Conservation (phyloP, 1,284 basidiomycete species). For the Xerocomus amazonicus region DNA sequence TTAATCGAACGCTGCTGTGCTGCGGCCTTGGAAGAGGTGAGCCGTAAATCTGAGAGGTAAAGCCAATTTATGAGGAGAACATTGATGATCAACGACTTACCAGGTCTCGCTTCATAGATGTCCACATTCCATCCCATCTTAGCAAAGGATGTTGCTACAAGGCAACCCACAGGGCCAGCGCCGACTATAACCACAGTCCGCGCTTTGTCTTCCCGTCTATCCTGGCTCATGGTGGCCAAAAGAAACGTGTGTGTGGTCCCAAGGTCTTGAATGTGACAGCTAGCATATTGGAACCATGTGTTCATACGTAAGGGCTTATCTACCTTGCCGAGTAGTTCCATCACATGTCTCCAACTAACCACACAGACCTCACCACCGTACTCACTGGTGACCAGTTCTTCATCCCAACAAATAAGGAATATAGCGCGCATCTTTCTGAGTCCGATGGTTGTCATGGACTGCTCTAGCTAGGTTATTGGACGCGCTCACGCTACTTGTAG, state of each 20-base stretch:
- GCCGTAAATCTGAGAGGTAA: conserved; percentile 57
- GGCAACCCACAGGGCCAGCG: conserved; percentile 93
- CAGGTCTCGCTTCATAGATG: conserved; percentile 85
- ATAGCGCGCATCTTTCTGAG: conserved; percentile 46
- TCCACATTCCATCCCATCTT: conserved; percentile 87
- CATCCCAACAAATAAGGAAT: conserved; percentile 56
- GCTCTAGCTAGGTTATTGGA: conserved; percentile 1
- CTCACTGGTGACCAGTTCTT: conserved; percentile 54
- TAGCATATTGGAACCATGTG: not conserved
- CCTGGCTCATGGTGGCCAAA: conserved; percentile 15
- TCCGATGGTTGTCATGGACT: conserved; percentile 32
- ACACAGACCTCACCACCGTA: conserved; percentile 29
- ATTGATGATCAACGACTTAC: conserved; percentile 42
- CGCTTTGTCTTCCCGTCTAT: conserved; percentile 17
- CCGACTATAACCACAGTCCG: conserved; percentile 67
- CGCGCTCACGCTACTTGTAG: conserved; percentile 30
- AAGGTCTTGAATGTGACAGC: not conserved
- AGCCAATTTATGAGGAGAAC: conserved; percentile 16
- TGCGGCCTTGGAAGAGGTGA: conserved; percentile 60
- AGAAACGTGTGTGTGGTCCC: not conserved
- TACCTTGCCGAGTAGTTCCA: not conserved
- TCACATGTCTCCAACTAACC: conserved; percentile 14
- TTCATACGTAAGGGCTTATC: not conserved
- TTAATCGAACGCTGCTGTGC: conserved; percentile 88
- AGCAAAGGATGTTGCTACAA: conserved; percentile 83